Base-by-base conservation (phyloP, 2,329 filamentous ascomycete species). In the Alternaria gaisen region DNA sequence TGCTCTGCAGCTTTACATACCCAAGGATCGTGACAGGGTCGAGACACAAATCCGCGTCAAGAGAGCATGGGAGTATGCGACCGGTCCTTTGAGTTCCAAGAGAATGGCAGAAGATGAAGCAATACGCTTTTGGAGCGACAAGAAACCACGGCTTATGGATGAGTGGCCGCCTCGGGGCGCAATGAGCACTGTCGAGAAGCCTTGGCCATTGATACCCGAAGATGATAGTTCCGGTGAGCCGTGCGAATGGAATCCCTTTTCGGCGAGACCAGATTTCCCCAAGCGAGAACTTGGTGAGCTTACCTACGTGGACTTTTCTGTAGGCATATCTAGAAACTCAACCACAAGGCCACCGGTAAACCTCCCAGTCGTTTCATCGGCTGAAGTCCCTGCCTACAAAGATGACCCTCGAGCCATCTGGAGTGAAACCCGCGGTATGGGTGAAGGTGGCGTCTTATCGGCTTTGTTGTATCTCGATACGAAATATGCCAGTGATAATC, bases 391-490 rank as follows among this genome's bases (percentile, higher is more conserved):
- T 3, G 67, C 43, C 8, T 38, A 64, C 40, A 24, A 38, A 18
- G 54, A 34, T 9, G 42, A 53, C 6, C 32, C 56, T 32, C 14
- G 60, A 10, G 41, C 47, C 4, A 64, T 67, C 9, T 70, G 74
- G 61, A 51, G 46, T 10, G 26, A 53, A 8, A 28, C 55, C 3
- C 62, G 65, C 5, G 43, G 58, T n/a, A 66, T 73, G 1, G 65
- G 70, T 30, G 77, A 80, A 55, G 76, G 71, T 1, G 62, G 72
- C 11, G 74, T 79, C n/a, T 63, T 76, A 2, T 68, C 77, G 5
- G 72, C 72, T 1, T 41, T 80, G 14, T 60, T 80, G 7, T 73
- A 74, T 56, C 59, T 80, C 2, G 74, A 77, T 51, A 64, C 67
- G 4, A 63, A 62, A 9, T 68, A 70, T 9, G 58, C 63, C 2